Evolutionary conservation across 2,329 filamentous ascomycete species (phyloP), one percentile per base, ranked within the genome.

Genomic region (Teratosphaeria destructans): DNA sequence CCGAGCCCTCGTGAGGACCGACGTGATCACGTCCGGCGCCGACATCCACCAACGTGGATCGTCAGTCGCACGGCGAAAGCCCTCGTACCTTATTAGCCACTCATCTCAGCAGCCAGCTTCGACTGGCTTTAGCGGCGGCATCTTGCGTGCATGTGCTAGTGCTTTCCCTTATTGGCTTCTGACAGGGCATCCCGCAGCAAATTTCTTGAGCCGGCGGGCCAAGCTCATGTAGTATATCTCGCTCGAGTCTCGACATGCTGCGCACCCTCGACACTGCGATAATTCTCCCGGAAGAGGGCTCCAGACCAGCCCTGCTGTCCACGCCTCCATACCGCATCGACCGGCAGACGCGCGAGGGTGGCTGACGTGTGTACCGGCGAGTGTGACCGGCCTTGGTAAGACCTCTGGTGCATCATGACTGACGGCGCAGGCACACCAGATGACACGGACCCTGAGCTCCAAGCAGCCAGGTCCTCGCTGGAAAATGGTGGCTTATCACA

Each of bases 131-230:
- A 54, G 53, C 53, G 26, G 8, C 19, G 19, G 19, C 53, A 54
- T 32, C 32, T 54, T 54, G 53, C 53, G 19, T 54, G 53, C 53
- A 54, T 54, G 53, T 37, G 53, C 53, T 37, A 54, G 53, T n/a
- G 19, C 53, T 49, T n/a, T 23, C 43, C 53, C 27, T 54, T 34
- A 54, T 54, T 54, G 53, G 53, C 53, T 37, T 37, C 53, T 32
- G 34, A 32, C 27, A 54, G 53, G 53, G 53, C 26, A 7, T 32
- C 27, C 27, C 53, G 53, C 53, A 54, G 53, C 27, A 54, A 54
- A 54, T 54, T 54, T 54, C 53, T 54, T 37, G 19, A 32, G 27
- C 34, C 53, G 12, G 53, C 27, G 53, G 27, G 53, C 53, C 53
- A 37, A 32, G 53, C 16, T 54, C 27, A 32, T 54, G 53, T 37